phyloP scores from a whole-genome alignment of 768 basidiomycete species.

The button mushroom (Agaricus bisporus) region DNA sequence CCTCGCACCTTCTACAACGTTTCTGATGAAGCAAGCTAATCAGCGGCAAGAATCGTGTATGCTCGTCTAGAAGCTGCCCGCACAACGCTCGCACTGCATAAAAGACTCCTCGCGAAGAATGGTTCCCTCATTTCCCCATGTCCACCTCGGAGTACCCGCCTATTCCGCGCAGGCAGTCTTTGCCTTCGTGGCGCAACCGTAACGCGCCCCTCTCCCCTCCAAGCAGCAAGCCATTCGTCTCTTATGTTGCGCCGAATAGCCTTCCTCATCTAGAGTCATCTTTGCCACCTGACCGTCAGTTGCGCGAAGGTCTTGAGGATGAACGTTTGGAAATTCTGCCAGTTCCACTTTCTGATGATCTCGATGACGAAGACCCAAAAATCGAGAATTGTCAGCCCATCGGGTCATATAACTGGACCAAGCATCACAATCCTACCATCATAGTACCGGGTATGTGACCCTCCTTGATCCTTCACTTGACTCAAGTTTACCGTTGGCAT shows the following conservation, averaged over 20 bases:
- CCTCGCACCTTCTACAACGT: not conserved
- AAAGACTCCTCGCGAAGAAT: not conserved
- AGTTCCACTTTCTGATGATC: constrained; percentile 13
- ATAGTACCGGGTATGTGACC: constrained; percentile 36
- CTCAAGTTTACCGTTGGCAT: not conserved
- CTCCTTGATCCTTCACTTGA: not conserved
- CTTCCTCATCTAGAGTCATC: constrained; percentile 1
- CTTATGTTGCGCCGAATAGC: not conserved
- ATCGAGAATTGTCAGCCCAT: constrained; percentile 34
- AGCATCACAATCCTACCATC: constrained; percentile 39
- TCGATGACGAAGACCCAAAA: constrained; percentile 23
- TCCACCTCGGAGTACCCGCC: not conserved
- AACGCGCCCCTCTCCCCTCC: constrained; percentile 1
- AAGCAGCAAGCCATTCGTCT: constrained; percentile 8
- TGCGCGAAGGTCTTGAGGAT: constrained; percentile 29
- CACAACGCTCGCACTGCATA: not conserved
- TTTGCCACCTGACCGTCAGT: constrained; percentile 27
- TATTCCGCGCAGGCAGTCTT: constrained; percentile 2
- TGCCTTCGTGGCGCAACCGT: constrained; percentile 3
- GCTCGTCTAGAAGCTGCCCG: constrained; percentile 2
- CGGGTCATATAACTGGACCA: constrained; percentile 55
- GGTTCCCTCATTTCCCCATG: not conserved
- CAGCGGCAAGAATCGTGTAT: constrained; percentile 3
- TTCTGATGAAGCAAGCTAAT: constrained; percentile 1
- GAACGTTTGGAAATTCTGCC: constrained; percentile 21